Percentiles rank a stretch among this genome's conserved stretches.
These are phyloP conservation scores for Termitomyces sp. DNA, from an alignment of 768 basidiomycete genomes.

Conservation along the genomic window DNA sequence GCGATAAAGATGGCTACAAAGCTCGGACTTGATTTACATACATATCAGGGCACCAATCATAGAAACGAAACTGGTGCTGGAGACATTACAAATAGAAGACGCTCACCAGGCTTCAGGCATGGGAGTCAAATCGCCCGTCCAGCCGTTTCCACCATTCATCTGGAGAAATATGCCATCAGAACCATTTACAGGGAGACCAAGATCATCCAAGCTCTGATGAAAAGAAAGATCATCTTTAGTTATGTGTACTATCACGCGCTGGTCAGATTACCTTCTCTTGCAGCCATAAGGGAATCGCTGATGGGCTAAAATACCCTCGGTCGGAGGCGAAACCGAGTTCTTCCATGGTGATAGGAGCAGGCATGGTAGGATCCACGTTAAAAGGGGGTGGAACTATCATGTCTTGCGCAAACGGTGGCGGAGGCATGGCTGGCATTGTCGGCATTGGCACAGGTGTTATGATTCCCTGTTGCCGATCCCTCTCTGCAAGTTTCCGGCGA, in stretches of 20 bases:
- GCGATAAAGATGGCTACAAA: neutral
- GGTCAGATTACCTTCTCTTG: constrained; percentile 70
- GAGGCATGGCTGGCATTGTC: constrained; percentile 31
- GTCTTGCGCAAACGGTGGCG: constrained; percentile 46
- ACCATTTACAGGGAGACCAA: constrained; percentile 88
- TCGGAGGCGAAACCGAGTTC: constrained; percentile 73
- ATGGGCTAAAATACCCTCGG: constrained; percentile 65
- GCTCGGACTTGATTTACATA: neutral
- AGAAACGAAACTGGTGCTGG: neutral
- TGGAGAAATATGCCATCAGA: constrained; percentile 88
- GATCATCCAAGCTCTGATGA: constrained; percentile 74
- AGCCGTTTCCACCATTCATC: constrained; percentile 63
- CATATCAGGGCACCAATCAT: neutral
- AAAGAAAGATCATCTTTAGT: neutral
- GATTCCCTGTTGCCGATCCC: constrained; percentile 24
- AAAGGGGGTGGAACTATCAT: constrained; percentile 57
- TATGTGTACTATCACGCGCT: neutral
- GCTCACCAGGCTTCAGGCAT: constrained; percentile 83
- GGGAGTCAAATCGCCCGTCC: constrained; percentile 68
- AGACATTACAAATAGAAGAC: neutral
- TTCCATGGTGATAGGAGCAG: constrained; percentile 74
- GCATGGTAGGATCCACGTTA: constrained; percentile 41
- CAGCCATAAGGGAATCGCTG: constrained; percentile 84
- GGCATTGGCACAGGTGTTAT: constrained; percentile 33
- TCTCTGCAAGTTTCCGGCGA: constrained; percentile 66